These are phyloP conservation scores for Hondaea fermentalgiana DNA, from an alignment of 108 stramenopile species.

Conservation along the genomic window DNA sequence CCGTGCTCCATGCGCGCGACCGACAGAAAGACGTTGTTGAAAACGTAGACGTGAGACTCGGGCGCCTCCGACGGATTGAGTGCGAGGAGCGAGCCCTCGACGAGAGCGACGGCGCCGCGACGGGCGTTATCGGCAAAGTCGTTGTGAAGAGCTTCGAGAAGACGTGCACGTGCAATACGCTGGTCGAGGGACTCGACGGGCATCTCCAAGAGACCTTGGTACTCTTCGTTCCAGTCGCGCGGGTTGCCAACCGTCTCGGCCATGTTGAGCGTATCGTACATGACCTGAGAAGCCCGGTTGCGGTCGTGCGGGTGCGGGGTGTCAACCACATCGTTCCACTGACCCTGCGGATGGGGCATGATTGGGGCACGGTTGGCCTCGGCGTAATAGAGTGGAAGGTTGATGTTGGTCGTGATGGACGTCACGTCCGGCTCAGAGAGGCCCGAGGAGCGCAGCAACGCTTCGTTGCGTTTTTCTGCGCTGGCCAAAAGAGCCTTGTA, in stretches of 20 bases:
- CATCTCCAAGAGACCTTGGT: constrained; percentile 75
- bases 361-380: background rate
- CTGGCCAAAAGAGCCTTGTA: background rate
- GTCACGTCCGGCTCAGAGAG: background rate
- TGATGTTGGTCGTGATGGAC: background rate
- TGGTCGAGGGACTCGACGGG: constrained; percentile 55
- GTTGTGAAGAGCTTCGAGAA: constrained; percentile 68
- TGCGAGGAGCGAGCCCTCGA: constrained; percentile 70
- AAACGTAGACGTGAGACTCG: constrained; percentile 77
- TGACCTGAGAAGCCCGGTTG: background rate
- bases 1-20: constrained; percentile 55
- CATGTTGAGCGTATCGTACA: background rate
- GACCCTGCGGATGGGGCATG: constrained; percentile 29
- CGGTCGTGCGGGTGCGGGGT: background rate
- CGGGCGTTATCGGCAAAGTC: constrained; percentile 84
- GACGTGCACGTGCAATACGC: constrained; percentile 66
- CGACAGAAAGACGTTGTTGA: constrained; percentile 93
- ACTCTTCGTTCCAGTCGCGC: constrained; percentile 89
- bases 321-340: constrained; percentile 30
- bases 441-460: background rate
- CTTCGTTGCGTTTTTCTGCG: background rate
- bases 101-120: constrained; percentile 66
- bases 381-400: background rate
- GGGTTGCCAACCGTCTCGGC: background rate
- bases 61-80: constrained; percentile 82